Percentiles rank a stretch among this genome's conserved stretches.
phyloP scores from a whole-genome alignment of 139 green algal genomes.

The Auxenochlorella pyrenoidosa region DNA sequence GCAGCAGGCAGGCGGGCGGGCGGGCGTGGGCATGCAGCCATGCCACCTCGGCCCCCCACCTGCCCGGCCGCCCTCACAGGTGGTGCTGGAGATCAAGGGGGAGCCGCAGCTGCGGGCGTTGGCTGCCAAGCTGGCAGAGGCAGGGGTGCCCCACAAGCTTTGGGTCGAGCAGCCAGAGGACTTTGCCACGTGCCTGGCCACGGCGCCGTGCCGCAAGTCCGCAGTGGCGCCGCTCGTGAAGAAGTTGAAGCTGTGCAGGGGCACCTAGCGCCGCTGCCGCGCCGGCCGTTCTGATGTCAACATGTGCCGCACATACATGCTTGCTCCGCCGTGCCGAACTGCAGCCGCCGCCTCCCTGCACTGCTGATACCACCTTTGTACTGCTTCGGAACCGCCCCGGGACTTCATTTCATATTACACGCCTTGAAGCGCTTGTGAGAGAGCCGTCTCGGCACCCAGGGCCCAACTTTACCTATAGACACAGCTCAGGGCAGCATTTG shows the following conservation, averaged over 20 bases:
- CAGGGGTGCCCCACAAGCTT: slow-evolving; percentile 86
- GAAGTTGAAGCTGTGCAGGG: slow-evolving; percentile 92
- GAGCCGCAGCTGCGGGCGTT: slow-evolving; percentile 84
- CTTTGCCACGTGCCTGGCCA: slow-evolving; percentile 90
- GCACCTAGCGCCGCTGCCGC: not conserved
- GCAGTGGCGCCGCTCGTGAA: slow-evolving; percentile 79
- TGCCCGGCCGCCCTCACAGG: slow-evolving; percentile 58
- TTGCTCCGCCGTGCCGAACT: no score
- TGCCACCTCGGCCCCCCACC: not conserved
- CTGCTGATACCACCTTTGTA: no score
- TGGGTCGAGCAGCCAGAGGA: slow-evolving; percentile 98
- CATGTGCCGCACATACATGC: no score
- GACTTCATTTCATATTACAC: no score
- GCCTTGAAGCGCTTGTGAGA: no score
- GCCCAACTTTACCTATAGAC: no score
- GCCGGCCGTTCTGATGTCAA: not conserved
- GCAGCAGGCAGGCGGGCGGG: not conserved
- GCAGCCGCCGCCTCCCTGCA: no score
- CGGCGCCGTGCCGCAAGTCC: slow-evolving; percentile 80
- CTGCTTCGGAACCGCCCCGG: no score
- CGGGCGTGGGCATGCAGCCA: not conserved
- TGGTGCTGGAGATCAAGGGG: slow-evolving; percentile 93
- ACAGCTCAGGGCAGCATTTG: no score
- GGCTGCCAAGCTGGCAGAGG: slow-evolving; percentile 72
- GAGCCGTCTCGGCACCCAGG: no score